Conservation (phyloP, 352 stramenopile species). For the Lagenidium sp. region DNA sequence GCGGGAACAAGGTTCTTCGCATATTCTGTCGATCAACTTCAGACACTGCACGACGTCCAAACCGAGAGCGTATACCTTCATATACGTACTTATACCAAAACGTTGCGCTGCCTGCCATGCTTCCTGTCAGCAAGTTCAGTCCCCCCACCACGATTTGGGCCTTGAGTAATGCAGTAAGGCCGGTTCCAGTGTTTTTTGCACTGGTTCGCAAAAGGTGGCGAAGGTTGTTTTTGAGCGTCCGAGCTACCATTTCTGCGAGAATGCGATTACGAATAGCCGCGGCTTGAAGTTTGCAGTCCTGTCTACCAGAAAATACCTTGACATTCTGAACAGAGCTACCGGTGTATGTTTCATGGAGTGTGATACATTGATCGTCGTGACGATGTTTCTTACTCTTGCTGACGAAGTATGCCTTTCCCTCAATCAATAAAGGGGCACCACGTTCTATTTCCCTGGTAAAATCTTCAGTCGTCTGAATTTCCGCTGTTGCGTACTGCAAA, state of each 20-base stretch:
- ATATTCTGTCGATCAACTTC: conserved; percentile 78
- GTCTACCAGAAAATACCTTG: conserved; percentile 45
- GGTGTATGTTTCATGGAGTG: conserved; percentile 39
- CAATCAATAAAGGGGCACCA: conserved; percentile 48
- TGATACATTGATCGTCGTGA: conserved; percentile 51
- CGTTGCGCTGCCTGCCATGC: conserved; percentile 35
- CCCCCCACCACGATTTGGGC: conserved; percentile 39
- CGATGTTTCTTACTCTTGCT: conserved; percentile 30
- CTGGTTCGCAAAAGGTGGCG: conserved; percentile 58
- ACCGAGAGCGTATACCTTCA: conserved; percentile 64
- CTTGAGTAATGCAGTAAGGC: conserved; percentile 30
- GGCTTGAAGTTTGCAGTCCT: conserved; percentile 48
- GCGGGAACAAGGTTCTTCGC: conserved; percentile 33
- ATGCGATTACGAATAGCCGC: conserved; percentile 46
- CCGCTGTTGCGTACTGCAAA: conserved; percentile 70
- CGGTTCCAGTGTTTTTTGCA: conserved; percentile 21
- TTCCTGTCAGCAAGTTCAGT: conserved; percentile 66
- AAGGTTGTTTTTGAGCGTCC: conserved; percentile 84
- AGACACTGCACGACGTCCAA: conserved; percentile 51
- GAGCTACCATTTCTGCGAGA: conserved; percentile 82
- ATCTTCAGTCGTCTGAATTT: conserved; percentile 74
- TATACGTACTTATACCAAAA: conserved; percentile 74
- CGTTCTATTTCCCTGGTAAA: conserved; percentile 76
- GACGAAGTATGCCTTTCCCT: conserved; percentile 39
- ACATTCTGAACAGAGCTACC: conserved; percentile 74